phyloP scores from a whole-genome alignment of 2,329 filamentous ascomycete genomes.

The Aspergillus fijiensis region DNA sequence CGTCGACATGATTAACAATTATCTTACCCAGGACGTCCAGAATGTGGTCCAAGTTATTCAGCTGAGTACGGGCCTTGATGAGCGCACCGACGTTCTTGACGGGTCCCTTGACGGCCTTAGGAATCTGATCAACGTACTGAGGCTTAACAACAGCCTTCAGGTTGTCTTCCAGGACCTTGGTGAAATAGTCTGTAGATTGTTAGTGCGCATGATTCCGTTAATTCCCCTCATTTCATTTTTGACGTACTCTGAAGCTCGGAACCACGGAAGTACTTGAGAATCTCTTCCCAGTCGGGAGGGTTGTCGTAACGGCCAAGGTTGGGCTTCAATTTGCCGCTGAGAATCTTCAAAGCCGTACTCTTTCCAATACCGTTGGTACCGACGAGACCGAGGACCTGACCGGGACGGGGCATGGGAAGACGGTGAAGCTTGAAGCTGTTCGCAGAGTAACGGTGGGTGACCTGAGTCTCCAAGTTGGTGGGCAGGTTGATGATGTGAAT shows the following conservation, averaged over 20 bases:
- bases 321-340: constrained; percentile 97
- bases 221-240: not conserved
- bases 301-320: constrained; percentile 95
- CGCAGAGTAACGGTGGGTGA: constrained; percentile 97
- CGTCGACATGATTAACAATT: not conserved
- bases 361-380: constrained; percentile 99
- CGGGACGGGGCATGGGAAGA: constrained; percentile 90
- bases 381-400: constrained; percentile 92
- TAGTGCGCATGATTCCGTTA: constrained; percentile 6
- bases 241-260: constrained; percentile 90
- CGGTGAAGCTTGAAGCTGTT: constrained; percentile 99
- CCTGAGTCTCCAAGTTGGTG: constrained; percentile 96
- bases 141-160: constrained; percentile 98
- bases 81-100: constrained; percentile 77
- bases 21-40: constrained; percentile 67
- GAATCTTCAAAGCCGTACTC: constrained; percentile 98
- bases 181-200: constrained; percentile 78
- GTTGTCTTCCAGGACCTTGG: constrained; percentile 94
- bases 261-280: constrained; percentile 96
- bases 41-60: constrained; percentile 79
- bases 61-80: constrained; percentile 71
- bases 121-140: constrained; percentile 98
- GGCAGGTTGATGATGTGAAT: constrained; percentile 99
- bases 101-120: constrained; percentile 80
- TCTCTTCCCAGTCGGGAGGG: constrained; percentile 98